These are phyloP conservation scores for Ogataea trehaloabstinens DNA, from an alignment of 805 yeast genomes.

Conservation along the genomic window DNA sequence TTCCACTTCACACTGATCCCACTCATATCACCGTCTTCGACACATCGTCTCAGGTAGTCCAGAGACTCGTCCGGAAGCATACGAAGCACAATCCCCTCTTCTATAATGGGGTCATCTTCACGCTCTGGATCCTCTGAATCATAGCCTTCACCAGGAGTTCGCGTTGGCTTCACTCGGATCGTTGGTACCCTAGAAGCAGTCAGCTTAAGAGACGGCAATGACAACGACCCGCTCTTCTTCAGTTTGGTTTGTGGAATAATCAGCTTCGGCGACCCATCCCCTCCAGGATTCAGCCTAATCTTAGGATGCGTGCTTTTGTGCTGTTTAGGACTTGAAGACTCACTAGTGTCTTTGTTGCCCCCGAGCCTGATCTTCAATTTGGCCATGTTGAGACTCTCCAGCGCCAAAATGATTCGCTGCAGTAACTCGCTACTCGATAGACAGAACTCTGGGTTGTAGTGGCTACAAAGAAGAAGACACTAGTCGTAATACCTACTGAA, in stretches of 20 bases:
- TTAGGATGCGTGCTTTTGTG: slow-evolving; percentile 20
- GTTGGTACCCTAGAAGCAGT: slow-evolving; percentile 41
- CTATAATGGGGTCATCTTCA: slow-evolving; percentile 91
- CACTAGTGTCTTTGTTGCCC: slow-evolving; percentile 6
- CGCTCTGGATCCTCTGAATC: slow-evolving; percentile 95
- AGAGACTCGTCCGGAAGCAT: slow-evolving; percentile 66
- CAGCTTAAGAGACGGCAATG: slow-evolving; percentile 30
- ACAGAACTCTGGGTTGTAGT: no score
- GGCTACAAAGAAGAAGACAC: no score
- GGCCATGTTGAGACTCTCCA: slow-evolving; percentile 22
- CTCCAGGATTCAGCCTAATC: slow-evolving; percentile 26
- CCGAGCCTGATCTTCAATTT: slow-evolving; percentile 25
- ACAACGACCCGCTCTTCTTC: slow-evolving; percentile 4
- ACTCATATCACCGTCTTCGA: slow-evolving; percentile 70
- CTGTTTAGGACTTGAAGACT: slow-evolving; percentile 1
- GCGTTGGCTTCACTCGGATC: slow-evolving; percentile 53
- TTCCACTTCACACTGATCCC: slow-evolving; percentile 79
- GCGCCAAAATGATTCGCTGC: no score
- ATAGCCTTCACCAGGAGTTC: slow-evolving; percentile 92
- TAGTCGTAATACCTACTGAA: no score
- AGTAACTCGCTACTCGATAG: no score
- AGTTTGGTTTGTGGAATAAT: slow-evolving; percentile 6
- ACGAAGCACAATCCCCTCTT: slow-evolving; percentile 80
- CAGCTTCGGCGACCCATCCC: slow-evolving; percentile 8
- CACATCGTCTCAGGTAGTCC: slow-evolving; percentile 72